Evolutionary conservation across 805 yeast genomes (phyloP), one percentile per base, ranked within the genome.

Genomic region (Candida adriatica): DNA sequence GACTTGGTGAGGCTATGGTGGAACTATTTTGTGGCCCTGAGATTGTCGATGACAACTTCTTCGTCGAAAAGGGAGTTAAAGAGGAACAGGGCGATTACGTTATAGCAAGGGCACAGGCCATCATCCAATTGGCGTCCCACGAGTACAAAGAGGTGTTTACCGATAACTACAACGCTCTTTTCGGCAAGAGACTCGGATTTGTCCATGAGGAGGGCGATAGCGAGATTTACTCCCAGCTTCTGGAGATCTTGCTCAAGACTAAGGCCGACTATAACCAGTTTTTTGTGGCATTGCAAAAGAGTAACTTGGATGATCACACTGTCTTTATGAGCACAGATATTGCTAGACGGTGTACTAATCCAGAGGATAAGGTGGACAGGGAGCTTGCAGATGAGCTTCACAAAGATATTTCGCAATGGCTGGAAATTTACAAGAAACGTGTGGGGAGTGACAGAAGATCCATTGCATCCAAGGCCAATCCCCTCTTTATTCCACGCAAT

Each of bases 1-100:
- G 90, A 40, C 62, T 88, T 14, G 96, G 90, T 3, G 95, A 92
- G 52, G 75, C 79, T 31, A 53, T 92, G 39, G 88, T 86, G 0
- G 87, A 83, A 49, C 62, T 88, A 15, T 62, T 88, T 21, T 78
- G 81, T 5, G 86, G 82, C 0, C 62, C 69, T 2, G 62, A 63
- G 11, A 51, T 72, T 8, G 51, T 80, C 9, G 62, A 68, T 25
- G 67, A 68, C 26, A 42, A 60, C 8, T 44, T 55, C 6, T 66
- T 66, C 38, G 46, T 58, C n/a, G 51, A 60, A 4, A 58, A 60
- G 0, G 70, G 70, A 2, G 49, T 73, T 3, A 58, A 62, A 20
- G 77, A 70, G 16, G 61, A 68, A 53, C 71, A 71, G 36, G 68
- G 66, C 4, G 53, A 59, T 2, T 17, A 16, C 1, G 58, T 83